Evolutionary conservation across 495 filamentous ascomycete genomes (phyloP).

Genomic region (Penicillium roqueforti): DNA sequence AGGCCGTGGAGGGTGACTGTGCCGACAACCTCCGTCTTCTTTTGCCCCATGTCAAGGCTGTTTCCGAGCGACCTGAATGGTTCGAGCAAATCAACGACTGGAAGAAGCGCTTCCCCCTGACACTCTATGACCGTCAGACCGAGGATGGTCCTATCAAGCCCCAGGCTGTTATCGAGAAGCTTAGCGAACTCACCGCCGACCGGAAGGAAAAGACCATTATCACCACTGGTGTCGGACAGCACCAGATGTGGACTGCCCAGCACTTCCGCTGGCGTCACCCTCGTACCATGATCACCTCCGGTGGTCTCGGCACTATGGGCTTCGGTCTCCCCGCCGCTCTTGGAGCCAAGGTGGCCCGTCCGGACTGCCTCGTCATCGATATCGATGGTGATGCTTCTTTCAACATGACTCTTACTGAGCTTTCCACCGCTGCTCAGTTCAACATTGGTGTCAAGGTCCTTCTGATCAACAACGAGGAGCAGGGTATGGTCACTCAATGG

Average conservation of each 20-base stretch:
- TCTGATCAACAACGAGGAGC: slow-evolving; percentile 92
- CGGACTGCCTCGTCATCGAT: slow-evolving; percentile 83
- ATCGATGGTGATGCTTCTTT: slow-evolving; percentile 96
- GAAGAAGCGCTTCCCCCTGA: slow-evolving; percentile 81
- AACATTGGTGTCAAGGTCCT: slow-evolving; percentile 91
- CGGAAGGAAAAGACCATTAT: slow-evolving; percentile 81
- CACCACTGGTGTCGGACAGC: slow-evolving; percentile 89
- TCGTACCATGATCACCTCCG: slow-evolving; percentile 86
- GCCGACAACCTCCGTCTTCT: slow-evolving; percentile 65
- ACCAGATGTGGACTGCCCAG: slow-evolving; percentile 97
- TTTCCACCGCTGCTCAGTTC: slow-evolving; percentile 86
- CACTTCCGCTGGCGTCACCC: slow-evolving; percentile 91
- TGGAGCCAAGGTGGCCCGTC: slow-evolving; percentile 86
- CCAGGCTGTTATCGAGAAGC: slow-evolving; percentile 79
- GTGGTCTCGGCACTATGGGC: slow-evolving; percentile 93
- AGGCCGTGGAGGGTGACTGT: slow-evolving; percentile 59
- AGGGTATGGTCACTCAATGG: slow-evolving; percentile 93
- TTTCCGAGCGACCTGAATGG: slow-evolving; percentile 71
- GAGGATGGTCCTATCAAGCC: slow-evolving; percentile 78
- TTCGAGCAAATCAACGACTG: slow-evolving; percentile 83
- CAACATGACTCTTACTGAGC: slow-evolving; percentile 91
- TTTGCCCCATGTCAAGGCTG: slow-evolving; percentile 61
- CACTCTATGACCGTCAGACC: slow-evolving; percentile 65
- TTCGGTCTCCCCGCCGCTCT: slow-evolving; percentile 90
- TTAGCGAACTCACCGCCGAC: slow-evolving; percentile 68